Evolutionary conservation across 2,329 filamentous ascomycete genomes (phyloP).

Genomic region (Ophiocordyceps polyrhachis-furcata): DNA sequence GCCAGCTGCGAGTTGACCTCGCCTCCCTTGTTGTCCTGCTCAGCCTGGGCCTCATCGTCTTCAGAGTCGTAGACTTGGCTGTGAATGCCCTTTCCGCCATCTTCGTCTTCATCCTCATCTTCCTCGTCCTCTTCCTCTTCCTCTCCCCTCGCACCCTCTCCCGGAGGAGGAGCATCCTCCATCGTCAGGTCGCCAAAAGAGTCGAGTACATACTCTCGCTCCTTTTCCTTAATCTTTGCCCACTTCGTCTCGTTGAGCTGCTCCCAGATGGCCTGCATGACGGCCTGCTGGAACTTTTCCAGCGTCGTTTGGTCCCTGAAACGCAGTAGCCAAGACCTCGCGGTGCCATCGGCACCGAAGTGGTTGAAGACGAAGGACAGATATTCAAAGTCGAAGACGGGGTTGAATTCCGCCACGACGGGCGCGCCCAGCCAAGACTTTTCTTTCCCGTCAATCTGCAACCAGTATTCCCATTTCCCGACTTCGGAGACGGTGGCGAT

Average conservation of each 20-base stretch:
- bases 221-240: constrained; percentile 79
- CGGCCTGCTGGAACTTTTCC: constrained; percentile 77
- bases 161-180: constrained; percentile 46
- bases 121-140: constrained; percentile 35
- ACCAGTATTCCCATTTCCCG: constrained; percentile 88
- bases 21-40: constrained; percentile 55
- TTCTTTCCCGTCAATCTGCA: constrained; percentile 61
- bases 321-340: constrained; percentile 86
- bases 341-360: constrained; percentile 70
- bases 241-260: constrained; percentile 89
- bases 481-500: constrained; percentile 68
- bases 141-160: constrained; percentile 31
- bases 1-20: constrained; percentile 88
- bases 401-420: constrained; percentile 81
- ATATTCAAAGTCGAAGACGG: constrained; percentile 97
- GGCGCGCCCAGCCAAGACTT: constrained; percentile 76
- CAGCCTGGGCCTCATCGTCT: constrained; percentile 46
- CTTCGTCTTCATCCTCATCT: constrained; percentile 40
- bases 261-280: constrained; percentile 95
- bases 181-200: constrained; percentile 89
- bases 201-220: constrained; percentile 85
- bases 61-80: constrained; percentile 52
- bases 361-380: constrained; percentile 99
- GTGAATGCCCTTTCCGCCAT: constrained; percentile 44
- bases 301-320: constrained; percentile 71